These are phyloP conservation scores for Fistulifera pelliculosa DNA, from an alignment of 108 stramenopile species.

Conservation along the genomic window DNA sequence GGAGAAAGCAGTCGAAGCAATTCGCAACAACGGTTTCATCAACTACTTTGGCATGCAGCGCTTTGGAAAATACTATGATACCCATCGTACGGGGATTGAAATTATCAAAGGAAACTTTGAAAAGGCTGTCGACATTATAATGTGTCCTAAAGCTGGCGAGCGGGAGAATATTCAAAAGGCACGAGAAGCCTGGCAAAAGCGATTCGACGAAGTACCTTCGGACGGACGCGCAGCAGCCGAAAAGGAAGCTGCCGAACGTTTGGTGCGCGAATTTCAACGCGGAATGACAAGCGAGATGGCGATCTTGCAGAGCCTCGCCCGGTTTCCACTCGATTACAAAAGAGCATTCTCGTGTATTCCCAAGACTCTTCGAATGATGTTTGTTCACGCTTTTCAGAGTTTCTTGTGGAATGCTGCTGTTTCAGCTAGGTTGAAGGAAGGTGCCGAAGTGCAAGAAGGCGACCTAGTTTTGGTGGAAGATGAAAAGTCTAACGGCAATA, in stretches of 20 bases:
- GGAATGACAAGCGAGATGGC: constrained; percentile 68
- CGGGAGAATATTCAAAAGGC: constrained; percentile 33
- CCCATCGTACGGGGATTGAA: constrained; percentile 74
- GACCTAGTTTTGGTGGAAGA: constrained; percentile 56
- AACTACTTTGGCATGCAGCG: constrained; percentile 95
- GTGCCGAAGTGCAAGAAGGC: constrained; percentile 42
- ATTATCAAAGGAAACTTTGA: constrained; percentile 72
- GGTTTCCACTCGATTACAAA: constrained; percentile 71
- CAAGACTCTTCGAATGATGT: constrained; percentile 83
- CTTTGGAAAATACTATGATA: constrained; percentile 84
- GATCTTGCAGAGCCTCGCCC: constrained; percentile 45
- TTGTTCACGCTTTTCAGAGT: constrained; percentile 72
- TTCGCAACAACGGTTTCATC: constrained; percentile 70
- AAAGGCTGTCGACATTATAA: constrained; percentile 69
- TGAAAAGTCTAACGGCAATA: constrained; percentile 17
- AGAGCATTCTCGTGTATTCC: constrained; percentile 68
- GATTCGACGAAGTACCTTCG: constrained; percentile 41
- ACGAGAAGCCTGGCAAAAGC: constrained; percentile 52
- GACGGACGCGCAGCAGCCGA: constrained; percentile 26
- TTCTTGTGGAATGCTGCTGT: constrained; percentile 52
- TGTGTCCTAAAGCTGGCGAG: constrained; percentile 64
- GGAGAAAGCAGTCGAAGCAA: constrained; percentile 37
- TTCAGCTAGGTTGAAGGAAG: constrained; percentile 28
- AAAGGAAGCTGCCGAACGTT: constrained; percentile 36
- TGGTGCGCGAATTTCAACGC: constrained; percentile 35